Percentiles rank a stretch among this genome's conserved stretches.
These are phyloP conservation scores for Silene conica DNA, from an alignment of 148 eudicot genomes.

Conservation along the genomic window DNA sequence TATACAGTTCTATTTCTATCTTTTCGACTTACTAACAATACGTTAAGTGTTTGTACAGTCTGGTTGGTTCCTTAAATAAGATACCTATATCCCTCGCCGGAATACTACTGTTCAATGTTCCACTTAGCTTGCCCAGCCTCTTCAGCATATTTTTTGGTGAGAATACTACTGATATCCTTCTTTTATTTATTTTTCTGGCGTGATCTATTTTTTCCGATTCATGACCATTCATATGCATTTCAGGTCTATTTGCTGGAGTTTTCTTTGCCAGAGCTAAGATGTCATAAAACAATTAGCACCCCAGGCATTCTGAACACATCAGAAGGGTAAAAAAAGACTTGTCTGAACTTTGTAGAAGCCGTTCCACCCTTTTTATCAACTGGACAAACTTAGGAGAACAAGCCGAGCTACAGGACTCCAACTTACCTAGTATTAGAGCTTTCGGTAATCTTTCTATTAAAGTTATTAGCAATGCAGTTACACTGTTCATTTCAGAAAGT, in stretches of 20 bases:
- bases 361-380: constrained; percentile 5
- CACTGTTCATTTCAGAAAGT: neutral
- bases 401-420: neutral
- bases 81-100: constrained; percentile 80
- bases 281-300: constrained; percentile 33
- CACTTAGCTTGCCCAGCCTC: constrained; percentile 55
- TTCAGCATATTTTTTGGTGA: constrained; percentile 79
- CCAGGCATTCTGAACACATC: neutral
- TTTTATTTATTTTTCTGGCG: neutral
- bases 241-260: constrained; percentile 84
- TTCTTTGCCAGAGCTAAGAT: constrained; percentile 80
- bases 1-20: neutral
- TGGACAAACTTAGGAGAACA: neutral
- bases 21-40: neutral
- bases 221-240: neutral
- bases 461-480: neutral
- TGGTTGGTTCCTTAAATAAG: constrained; percentile 77
- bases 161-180: neutral
- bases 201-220: neutral
- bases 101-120: constrained; percentile 63
- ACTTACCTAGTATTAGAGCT: neutral
- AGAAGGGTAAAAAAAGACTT: neutral
- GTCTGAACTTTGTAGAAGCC: neutral
- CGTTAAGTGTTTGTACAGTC: constrained; percentile 36
- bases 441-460: neutral